Base-by-base conservation (phyloP, 1,139 yeast species). In the Lodderomyces orthopsilosis region DNA sequence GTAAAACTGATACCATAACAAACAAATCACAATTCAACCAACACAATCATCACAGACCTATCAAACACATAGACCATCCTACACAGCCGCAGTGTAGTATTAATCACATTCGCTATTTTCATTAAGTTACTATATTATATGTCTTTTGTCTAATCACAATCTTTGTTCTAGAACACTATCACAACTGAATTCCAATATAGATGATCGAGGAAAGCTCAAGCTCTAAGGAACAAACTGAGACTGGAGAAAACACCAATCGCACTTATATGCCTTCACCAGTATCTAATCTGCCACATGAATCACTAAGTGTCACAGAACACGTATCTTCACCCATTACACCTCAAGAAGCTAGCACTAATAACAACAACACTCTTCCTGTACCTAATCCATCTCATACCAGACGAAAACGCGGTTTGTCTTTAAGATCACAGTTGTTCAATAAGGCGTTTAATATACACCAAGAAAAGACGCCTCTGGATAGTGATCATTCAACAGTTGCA, bases 401-500 rank as follows among this genome's bases (percentile, higher is more conserved):
- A 40, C 69, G 93, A 49, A 80, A 78, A 50, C 68, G 95, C 57
- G 91, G 94, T 0, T 79, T 83, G 47, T 84, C 93, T 3, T 65
- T 87, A 43, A 72, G 95, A 52, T 76, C 90, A 0, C 94, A 85
- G 62, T 70, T 86, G 49, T 79, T 86, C 64, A 82, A 77, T 59
- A 82, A 77, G 49, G 62, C 69, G 8, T 51, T 69, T n/a, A 52
- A 56, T 28, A 52, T 51, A 17, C 51, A 43, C 33, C 40, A 45
- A 8, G 46, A 35, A 33, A 35, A 23, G 19, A 15, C 21, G 15
- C 35, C 27, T 1, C 22, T 26, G 17, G 35, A 17, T 13, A 18
- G 14, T 18, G 18, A 12, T 17, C 21, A 7, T 3, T 13, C 35
- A 21, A 30, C 37, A 24, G 14, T 34, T n/a, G 6, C 44, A 13